Evolutionary conservation across 148 eudicot genomes (phyloP).

Genomic region (Vaccinium darrowii): DNA sequence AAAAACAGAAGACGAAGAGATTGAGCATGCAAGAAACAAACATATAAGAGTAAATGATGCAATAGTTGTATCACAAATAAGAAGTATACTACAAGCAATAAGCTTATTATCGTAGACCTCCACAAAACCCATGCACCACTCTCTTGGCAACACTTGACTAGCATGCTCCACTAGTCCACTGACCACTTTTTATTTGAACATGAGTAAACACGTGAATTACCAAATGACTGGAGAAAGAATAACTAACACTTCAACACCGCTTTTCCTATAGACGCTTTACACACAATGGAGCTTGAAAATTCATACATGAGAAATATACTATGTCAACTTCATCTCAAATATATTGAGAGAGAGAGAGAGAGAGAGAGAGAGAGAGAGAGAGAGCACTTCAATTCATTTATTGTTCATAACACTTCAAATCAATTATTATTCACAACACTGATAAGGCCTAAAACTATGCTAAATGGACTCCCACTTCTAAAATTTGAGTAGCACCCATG

Average conservation of each 20-base stretch:
- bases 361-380: no score
- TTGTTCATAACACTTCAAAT: no score
- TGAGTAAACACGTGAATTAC: neutral
- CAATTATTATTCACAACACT: neutral
- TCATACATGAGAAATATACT: neutral
- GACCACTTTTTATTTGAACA: neutral
- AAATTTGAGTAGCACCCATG: neutral
- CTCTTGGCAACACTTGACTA: neutral
- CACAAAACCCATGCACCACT: neutral
- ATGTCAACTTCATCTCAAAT: no score
- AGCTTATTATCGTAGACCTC: neutral
- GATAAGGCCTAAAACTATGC: neutral
- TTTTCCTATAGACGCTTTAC: neutral
- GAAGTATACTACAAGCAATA: neutral
- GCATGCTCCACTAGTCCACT: neutral
- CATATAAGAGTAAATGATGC: neutral
- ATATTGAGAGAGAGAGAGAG: no score
- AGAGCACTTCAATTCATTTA: no score
- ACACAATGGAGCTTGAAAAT: neutral
- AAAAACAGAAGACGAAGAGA: neutral
- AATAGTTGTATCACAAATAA: neutral
- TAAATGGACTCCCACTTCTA: neutral
- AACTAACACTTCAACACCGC: neutral
- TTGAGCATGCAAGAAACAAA: neutral
- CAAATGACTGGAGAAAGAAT: neutral